These are phyloP conservation scores for Poa pratensis DNA, from an alignment of 176 grass and related monocot species.

Conservation along the genomic window DNA sequence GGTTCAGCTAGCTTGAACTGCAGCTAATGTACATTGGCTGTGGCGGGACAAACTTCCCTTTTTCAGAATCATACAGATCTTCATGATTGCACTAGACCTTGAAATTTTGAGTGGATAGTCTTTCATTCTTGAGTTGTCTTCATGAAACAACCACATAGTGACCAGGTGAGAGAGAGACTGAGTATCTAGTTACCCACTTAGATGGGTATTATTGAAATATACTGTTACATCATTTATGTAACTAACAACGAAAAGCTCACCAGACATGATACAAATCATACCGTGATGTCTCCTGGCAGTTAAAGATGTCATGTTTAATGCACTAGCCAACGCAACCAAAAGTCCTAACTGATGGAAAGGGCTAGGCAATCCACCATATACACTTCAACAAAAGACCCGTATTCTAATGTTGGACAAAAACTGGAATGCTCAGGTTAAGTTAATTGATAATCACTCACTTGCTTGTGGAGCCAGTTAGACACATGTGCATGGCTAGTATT, in stretches of 20 bases:
- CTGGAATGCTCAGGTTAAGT: not conserved
- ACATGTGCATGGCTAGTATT: constrained; percentile 1
- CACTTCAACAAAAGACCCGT: not conserved
- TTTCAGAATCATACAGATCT: constrained; percentile 20
- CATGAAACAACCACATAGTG: constrained; percentile 28
- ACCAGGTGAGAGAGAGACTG: not conserved
- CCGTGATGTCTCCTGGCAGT: constrained; percentile 17
- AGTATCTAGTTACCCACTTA: constrained; percentile 29
- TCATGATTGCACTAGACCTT: constrained; percentile 43
- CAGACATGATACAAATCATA: constrained; percentile 32
- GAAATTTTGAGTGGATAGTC: constrained; percentile 3
- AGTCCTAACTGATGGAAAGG: too few relatives aligned
- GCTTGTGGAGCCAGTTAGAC: constrained; percentile 12
- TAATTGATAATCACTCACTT: constrained; percentile 37
- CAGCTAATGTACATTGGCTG: constrained; percentile 5
- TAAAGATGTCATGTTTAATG: not conserved
- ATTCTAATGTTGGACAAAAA: constrained; percentile 22
- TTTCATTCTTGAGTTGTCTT: constrained; percentile 36
- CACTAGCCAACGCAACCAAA: too few relatives aligned
- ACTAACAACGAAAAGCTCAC: constrained; percentile 20
- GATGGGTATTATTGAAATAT: constrained; percentile 23
- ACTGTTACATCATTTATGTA: constrained; percentile 21
- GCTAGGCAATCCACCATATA: too few relatives aligned
- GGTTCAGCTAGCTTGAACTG: not conserved
- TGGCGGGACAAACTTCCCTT: constrained; percentile 1